These are phyloP conservation scores for Tolypocladium tropicale DNA, from an alignment of 2,329 filamentous ascomycete genomes.

Conservation along the genomic window DNA sequence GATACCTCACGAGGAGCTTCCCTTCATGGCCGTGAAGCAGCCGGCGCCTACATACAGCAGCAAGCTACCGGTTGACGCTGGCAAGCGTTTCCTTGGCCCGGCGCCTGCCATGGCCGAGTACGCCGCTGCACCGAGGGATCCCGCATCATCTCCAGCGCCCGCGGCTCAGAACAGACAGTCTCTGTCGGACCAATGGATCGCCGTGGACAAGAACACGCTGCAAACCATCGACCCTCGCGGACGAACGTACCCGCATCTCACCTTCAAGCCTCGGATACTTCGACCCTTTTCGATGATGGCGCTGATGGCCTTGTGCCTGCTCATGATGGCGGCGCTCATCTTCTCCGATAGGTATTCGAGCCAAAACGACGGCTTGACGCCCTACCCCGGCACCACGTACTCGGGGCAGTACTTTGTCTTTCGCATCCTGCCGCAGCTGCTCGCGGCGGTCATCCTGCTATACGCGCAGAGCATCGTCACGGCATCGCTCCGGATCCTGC, in stretches of 20 bases:
- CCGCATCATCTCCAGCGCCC: constrained; percentile 1
- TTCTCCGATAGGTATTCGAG: constrained; percentile 63
- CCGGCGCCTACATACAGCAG: not conserved
- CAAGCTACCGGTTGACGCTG: not conserved
- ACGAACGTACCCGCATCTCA: constrained; percentile 39
- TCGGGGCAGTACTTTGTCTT: constrained; percentile 76
- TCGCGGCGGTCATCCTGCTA: constrained; percentile 61
- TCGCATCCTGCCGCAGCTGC: constrained; percentile 69
- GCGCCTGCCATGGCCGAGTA: not conserved
- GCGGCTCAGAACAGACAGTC: not conserved
- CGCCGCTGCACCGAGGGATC: not conserved
- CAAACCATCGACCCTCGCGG: constrained; percentile 27
- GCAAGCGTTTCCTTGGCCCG: not conserved
- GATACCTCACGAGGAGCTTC: constrained; percentile 8
- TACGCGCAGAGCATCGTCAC: constrained; percentile 68
- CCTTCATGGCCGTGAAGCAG: not conserved
- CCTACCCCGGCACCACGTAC: constrained; percentile 56
- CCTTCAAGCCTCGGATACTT: constrained; percentile 62
- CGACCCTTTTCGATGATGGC: constrained; percentile 53
- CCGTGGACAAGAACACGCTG: constrained; percentile 22
- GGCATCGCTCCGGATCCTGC: constrained; percentile 65
- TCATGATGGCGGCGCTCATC: constrained; percentile 63
- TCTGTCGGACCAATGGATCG: constrained; percentile 16
- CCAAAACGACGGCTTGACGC: constrained; percentile 51
- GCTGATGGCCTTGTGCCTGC: constrained; percentile 49